phyloP scores from a whole-genome alignment of 1,284 basidiomycete genomes.

The Puccinia sorghi region DNA sequence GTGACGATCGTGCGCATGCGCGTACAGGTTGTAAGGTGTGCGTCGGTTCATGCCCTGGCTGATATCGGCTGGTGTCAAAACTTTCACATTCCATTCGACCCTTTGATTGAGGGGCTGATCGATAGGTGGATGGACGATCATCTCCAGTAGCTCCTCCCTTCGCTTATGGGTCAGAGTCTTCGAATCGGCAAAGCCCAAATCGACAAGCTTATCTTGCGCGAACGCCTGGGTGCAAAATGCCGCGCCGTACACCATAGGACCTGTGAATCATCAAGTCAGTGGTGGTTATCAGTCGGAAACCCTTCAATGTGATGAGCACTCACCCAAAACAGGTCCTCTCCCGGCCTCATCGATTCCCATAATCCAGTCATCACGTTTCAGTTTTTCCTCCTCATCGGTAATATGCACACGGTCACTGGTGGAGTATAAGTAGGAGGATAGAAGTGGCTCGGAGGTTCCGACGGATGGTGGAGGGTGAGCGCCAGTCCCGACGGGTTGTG shows the following conservation, averaged over 20 bases:
- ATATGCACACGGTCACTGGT: conserved; percentile 11
- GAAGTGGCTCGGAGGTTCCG: conserved; percentile 16
- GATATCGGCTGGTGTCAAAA: conserved; percentile 86
- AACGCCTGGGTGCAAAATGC: conserved; percentile 86
- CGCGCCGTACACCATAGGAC: conserved; percentile 89
- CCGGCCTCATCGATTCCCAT: conserved; percentile 97
- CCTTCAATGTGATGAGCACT: conserved; percentile 36
- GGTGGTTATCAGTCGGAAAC: neutral
- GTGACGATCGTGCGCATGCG: neutral
- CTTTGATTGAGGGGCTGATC: conserved; percentile 52
- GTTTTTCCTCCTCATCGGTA: conserved; percentile 14
- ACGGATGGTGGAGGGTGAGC: conserved; percentile 21
- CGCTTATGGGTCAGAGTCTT: conserved; percentile 75
- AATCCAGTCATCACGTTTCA: conserved; percentile 61
- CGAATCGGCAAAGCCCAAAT: conserved; percentile 93
- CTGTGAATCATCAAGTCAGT: conserved; percentile 53
- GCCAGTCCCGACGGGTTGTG: too few species aligned
- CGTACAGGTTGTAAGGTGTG: conserved; percentile 75
- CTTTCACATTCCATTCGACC: conserved; percentile 78
- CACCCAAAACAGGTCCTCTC: conserved; percentile 85
- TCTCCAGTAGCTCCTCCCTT: conserved; percentile 57
- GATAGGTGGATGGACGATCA: conserved; percentile 51
- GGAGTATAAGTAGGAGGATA: conserved; percentile 22
- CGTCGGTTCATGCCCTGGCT: conserved; percentile 84
- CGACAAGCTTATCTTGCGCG: conserved; percentile 68